phyloP scores from a whole-genome alignment of 2,329 filamentous ascomycete species.

The Aspergillus costaricaensis region DNA sequence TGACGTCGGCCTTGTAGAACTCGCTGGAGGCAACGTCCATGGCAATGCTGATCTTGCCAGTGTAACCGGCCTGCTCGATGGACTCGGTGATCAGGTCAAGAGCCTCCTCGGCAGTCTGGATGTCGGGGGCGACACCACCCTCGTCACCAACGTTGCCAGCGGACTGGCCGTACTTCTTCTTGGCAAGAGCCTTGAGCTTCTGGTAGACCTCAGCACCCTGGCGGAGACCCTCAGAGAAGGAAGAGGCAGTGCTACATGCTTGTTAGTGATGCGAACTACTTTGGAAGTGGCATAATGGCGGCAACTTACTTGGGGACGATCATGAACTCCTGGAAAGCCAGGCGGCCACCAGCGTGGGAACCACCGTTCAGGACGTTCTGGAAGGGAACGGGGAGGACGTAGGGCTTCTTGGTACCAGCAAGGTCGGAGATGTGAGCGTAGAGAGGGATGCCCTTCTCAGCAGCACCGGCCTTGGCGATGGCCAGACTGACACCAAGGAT shows the following conservation, averaged over 20 bases:
- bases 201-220: slow-evolving; percentile 98
- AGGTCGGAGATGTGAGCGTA: slow-evolving; percentile 87
- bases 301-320: slow-evolving; percentile 75
- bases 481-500: slow-evolving; percentile 84
- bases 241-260: slow-evolving; percentile 67
- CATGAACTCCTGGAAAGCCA: slow-evolving; percentile 97
- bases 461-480: slow-evolving; percentile 83
- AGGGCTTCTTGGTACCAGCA: slow-evolving; percentile 87
- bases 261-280: slow-evolving; percentile 1
- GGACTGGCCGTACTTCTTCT: slow-evolving; percentile 99
- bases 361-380: slow-evolving; percentile 93
- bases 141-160: slow-evolving; percentile 99
- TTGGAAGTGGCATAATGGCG: not conserved
- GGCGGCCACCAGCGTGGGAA: slow-evolving; percentile 94
- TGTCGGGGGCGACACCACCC: slow-evolving; percentile 98
- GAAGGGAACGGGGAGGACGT: slow-evolving; percentile 86
- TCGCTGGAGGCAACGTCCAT: slow-evolving; percentile 99
- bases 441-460: slow-evolving; percentile 83
- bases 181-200: slow-evolving; percentile 91
- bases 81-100: slow-evolving; percentile 93
- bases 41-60: slow-evolving; percentile 93
- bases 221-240: slow-evolving; percentile 94
- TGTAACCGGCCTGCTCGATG: slow-evolving; percentile 94
- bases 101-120: slow-evolving; percentile 94
- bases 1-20: slow-evolving; percentile 96